Base-by-base conservation (phyloP, 345 rosid species). In the Arabidopsis suecica region DNA sequence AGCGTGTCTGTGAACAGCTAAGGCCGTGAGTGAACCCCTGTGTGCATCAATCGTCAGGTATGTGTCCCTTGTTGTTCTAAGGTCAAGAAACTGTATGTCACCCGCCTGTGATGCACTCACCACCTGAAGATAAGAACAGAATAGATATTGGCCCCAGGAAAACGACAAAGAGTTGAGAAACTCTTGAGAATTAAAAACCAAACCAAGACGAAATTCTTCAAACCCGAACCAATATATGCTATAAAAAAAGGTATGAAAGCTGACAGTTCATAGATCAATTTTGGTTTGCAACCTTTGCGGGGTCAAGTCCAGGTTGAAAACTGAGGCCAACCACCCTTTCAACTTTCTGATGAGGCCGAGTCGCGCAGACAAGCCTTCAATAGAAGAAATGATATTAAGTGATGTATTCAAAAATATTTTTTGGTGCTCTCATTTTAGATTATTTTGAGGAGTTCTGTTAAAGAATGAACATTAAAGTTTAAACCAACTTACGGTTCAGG, bases 91-190 rank as follows among this genome's bases (percentile, higher is more conserved):
- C 79, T 89, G 87, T 69, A 96, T 88, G 67, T 96, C 98, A 68
- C 99, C 99, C 1, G 97, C 98, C 81, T 88, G 98, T 51, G 97
- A 87, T 71, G 99, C 99, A 80, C 99, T 93, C 68, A 93, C 88
- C 82, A 89, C 83, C 99, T 96, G 91, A 36, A 59, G 10, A 42
- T 16, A 7, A 37, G 3, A 37, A 42, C 28, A n/a, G 13, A 53
- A 41, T 6, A 64, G 6, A 10, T 18, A 56, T 65, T 65, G 33
- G 51, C 65, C 32, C n/a, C 9, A 0, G 41, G 41, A 34, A 45
- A 45, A 40, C 14, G 16, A 74, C 40, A 74, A 42, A 55, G 40
- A 56, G 25, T 30, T 47, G 34, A 67, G 5, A 11, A 68, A 54
- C 69, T 32, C 42, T 68, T 54, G 16, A 40, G 1, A 54, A 38